A percentile compares a stretch with the other conserved stretches of the same genome.
phyloP scores from a whole-genome alignment of 2,329 filamentous ascomycete species.

The Colletotrichum lentis region DNA sequence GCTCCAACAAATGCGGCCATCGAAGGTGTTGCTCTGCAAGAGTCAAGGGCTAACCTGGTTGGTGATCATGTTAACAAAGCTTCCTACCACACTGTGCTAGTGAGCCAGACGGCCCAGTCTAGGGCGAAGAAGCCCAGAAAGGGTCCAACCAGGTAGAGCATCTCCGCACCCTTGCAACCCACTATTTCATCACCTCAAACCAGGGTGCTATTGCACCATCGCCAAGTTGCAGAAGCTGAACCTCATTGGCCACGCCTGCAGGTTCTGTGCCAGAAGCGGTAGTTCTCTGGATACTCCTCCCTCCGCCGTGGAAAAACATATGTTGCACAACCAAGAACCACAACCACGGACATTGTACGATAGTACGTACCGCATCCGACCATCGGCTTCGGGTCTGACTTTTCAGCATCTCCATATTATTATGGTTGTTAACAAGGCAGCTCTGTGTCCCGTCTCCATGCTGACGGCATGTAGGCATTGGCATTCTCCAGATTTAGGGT shows the following conservation, averaged over 20 bases:
- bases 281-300: constrained; percentile 28
- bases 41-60: constrained; percentile 22
- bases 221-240: constrained; percentile 37
- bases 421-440: constrained; percentile 27
- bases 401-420: constrained; percentile 35
- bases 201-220: constrained; percentile 38
- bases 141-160: constrained; percentile 33
- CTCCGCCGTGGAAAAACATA: constrained; percentile 15
- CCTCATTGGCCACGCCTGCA: constrained; percentile 24
- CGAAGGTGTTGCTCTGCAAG: not conserved
- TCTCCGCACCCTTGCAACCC: constrained; percentile 21
- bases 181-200: constrained; percentile 37
- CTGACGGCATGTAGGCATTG: constrained; percentile 30
- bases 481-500: constrained; percentile 22
- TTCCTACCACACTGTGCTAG: constrained; percentile 20
- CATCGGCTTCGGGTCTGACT: constrained; percentile 27
- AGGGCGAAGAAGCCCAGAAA: constrained; percentile 2
- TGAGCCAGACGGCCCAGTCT: not conserved
- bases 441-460: constrained; percentile 21
- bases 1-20: constrained; percentile 13
- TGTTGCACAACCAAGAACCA: constrained; percentile 23
- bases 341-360: not conserved
- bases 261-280: constrained; percentile 15
- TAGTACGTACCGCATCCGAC: constrained; percentile 7
- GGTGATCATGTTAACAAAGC: constrained; percentile 9